These are phyloP conservation scores for Syzygium jambos DNA, from an alignment of 345 rosid genomes.

Conservation along the genomic window DNA sequence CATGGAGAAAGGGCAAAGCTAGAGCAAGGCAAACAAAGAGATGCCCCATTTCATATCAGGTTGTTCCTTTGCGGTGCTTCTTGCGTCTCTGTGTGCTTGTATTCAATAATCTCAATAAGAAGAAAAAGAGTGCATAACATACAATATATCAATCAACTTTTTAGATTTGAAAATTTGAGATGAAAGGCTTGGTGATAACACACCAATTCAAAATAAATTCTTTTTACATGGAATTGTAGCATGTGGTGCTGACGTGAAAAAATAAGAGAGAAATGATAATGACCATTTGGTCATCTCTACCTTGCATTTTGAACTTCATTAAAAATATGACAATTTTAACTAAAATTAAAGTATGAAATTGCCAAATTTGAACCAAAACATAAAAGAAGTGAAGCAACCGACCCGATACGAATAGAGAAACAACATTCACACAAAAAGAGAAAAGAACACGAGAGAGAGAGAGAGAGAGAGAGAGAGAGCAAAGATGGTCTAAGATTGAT, in stretches of 20 bases:
- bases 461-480: neutral
- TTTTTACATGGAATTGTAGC: neutral
- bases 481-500: neutral
- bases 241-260: fast-evolving
- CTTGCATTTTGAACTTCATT: no score
- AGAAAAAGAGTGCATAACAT: no score
- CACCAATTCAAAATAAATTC: neutral
- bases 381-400: neutral
- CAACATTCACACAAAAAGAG: neutral
- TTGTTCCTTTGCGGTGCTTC: no score
- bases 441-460: no score
- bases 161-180: no score
- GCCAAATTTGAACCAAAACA: neutral
- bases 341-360: neutral
- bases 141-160: neutral
- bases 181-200: neutral
- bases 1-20: no score
- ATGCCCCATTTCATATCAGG: no score
- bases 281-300: no score
- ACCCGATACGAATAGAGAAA: neutral
- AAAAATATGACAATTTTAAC: no score
- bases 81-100: no score
- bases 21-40: no score
- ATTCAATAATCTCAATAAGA: no score
- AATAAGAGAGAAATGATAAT: neutral